Conservation (phyloP, 2,329 filamentous ascomycete species). For the Pseudopithomyces chartarum region DNA sequence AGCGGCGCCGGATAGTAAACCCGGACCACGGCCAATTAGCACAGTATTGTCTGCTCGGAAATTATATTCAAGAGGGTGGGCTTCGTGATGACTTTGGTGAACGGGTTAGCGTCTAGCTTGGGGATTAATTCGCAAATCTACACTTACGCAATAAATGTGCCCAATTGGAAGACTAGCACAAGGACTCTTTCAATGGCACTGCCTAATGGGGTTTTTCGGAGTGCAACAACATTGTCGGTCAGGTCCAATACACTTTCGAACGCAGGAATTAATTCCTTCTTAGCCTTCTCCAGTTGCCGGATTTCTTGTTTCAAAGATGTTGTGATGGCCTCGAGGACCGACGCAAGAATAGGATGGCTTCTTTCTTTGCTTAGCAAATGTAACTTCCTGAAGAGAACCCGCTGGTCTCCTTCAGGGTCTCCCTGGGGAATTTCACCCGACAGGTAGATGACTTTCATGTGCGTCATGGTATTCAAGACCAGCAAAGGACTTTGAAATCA, state of each 20-base stretch:
- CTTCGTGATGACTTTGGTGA: not conserved
- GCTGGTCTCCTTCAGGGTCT: conserved; percentile 3
- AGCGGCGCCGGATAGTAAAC: not conserved
- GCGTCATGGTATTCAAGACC: not conserved
- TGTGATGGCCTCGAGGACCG: not conserved
- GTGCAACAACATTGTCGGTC: not conserved
- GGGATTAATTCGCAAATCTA: too few species aligned
- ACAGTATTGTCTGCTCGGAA: not conserved
- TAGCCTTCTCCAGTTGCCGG: not conserved
- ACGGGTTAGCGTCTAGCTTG: not conserved
- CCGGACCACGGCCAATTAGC: not conserved
- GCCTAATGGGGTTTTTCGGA: not conserved
- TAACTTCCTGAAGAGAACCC: conserved; percentile 1
- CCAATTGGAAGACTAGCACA: conserved; percentile 2
- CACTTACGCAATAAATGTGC: conserved; percentile 1
- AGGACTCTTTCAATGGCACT: conserved; percentile 1
- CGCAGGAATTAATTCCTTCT: not conserved
- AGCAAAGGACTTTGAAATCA: too few species aligned
- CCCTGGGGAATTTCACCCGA: conserved; percentile 6
- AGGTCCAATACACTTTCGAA: conserved; percentile 1
- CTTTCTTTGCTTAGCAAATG: not conserved
- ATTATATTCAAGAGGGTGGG: not conserved
- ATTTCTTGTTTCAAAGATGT: not conserved
- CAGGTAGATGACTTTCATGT: not conserved
- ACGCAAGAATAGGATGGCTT: not conserved